phyloP scores from a whole-genome alignment of 768 basidiomycete species.

The Zangia roseola region DNA sequence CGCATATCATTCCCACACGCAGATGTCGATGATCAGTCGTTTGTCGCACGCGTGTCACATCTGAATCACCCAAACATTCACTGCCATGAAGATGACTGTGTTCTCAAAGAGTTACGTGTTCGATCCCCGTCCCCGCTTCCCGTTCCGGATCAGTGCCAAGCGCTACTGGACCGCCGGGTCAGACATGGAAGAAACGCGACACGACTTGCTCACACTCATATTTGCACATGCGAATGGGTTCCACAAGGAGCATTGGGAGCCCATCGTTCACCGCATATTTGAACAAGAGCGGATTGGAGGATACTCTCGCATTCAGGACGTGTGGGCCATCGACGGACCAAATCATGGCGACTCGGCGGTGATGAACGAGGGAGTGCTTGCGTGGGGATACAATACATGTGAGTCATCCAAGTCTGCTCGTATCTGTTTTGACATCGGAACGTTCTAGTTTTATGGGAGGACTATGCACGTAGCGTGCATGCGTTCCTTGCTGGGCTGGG shows the following conservation, averaged over 20 bases:
- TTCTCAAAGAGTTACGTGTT: slow-evolving; percentile 5
- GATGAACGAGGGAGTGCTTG: slow-evolving; percentile 6
- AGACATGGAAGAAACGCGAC: neutral
- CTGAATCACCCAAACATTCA: too few relatives aligned
- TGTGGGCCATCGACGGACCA: slow-evolving; percentile 6
- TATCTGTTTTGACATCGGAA: neutral
- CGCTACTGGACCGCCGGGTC: slow-evolving; percentile 5
- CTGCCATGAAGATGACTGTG: neutral
- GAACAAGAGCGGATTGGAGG: neutral
- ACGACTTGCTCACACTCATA: neutral
- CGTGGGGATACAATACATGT: slow-evolving; percentile 2
- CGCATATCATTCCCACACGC: too few relatives aligned
- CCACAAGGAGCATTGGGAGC: slow-evolving; percentile 13
- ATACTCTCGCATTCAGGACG: neutral
- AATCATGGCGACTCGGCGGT: slow-evolving; percentile 11
- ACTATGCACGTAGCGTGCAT: neutral
- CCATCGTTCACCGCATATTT: neutral
- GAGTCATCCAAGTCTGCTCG: neutral
- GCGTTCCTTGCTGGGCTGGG: slow-evolving; percentile 3
- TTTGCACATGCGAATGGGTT: slow-evolving; percentile 2
- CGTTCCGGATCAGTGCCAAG: slow-evolving; percentile 11
- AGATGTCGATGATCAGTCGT: too few relatives aligned
- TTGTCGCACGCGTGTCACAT: too few relatives aligned
- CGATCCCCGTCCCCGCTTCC: slow-evolving; percentile 10
- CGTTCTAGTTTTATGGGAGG: slow-evolving; percentile 5